Evolutionary conservation across 2,329 filamentous ascomycete species (phyloP).

Genomic region (Clarireedia paspali): DNA sequence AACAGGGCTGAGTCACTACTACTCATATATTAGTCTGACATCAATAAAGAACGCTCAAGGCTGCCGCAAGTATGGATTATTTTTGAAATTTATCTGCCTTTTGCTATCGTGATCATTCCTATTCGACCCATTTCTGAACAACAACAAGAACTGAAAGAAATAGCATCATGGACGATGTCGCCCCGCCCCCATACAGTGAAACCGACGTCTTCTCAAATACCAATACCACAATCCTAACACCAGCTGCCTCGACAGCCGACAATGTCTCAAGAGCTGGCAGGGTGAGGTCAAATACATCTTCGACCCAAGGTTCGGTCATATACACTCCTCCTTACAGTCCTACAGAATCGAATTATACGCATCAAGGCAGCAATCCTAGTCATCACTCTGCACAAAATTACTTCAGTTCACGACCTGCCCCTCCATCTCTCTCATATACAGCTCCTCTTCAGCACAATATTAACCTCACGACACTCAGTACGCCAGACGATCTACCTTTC

Average conservation of each 20-base stretch:
- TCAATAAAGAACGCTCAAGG: neutral
- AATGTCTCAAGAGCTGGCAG: conserved; percentile 29
- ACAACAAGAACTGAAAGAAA: neutral
- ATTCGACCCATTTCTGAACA: neutral
- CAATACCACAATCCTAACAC: conserved; percentile 18
- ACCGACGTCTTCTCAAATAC: conserved; percentile 47
- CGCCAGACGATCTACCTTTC: conserved; percentile 20
- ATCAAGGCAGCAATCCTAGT: neutral
- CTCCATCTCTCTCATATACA: conserved; percentile 29
- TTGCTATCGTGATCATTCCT: neutral
- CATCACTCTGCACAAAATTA: conserved; percentile 17
- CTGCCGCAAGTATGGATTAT: neutral
- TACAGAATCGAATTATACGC: conserved; percentile 16
- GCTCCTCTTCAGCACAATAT: conserved; percentile 14
- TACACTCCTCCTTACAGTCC: conserved; percentile 24
- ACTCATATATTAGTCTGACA: neutral
- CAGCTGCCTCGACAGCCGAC: conserved; percentile 28
- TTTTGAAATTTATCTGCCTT: neutral
- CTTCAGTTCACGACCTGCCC: conserved; percentile 22
- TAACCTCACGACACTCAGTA: conserved; percentile 9
- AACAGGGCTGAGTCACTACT: neutral
- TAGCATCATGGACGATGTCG: neutral
- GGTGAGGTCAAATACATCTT: conserved; percentile 17
- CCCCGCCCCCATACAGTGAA: conserved; percentile 51
- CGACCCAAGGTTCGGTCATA: conserved; percentile 17